Evolutionary conservation across 2,329 filamentous ascomycete genomes (phyloP).

Genomic region (Neophaeococcomyces aloes): DNA sequence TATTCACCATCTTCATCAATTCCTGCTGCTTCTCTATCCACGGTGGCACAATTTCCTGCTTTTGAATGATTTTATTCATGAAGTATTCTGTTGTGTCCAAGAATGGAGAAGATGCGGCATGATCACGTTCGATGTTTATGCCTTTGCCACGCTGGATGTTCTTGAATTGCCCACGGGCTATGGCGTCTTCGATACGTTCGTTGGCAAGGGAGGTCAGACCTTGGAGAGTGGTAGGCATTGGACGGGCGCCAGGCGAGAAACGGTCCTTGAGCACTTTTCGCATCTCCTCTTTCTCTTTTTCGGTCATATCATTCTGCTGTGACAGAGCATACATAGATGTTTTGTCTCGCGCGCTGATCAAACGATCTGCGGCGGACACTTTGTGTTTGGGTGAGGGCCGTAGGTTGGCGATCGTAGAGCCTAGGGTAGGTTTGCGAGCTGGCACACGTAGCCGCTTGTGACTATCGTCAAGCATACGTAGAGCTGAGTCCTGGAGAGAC

Average conservation of each 20-base stretch:
- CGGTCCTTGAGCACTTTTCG: slow-evolving; percentile 67
- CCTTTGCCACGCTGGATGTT: slow-evolving; percentile 71
- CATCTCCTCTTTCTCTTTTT: slow-evolving; percentile 62
- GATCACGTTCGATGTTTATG: slow-evolving; percentile 59
- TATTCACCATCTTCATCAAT: slow-evolving; percentile 55
- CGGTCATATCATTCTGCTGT: slow-evolving; percentile 49
- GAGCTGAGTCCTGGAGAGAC: slow-evolving; percentile 58
- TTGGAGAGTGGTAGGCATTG: slow-evolving; percentile 64
- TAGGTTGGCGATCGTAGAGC: slow-evolving; percentile 25
- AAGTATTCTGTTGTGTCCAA: slow-evolving; percentile 96
- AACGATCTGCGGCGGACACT: slow-evolving; percentile 37
- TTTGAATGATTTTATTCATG: slow-evolving; percentile 97
- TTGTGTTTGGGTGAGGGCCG: slow-evolving; percentile 36
- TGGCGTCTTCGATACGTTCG: slow-evolving; percentile 85
- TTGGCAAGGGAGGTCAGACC: slow-evolving; percentile 79
- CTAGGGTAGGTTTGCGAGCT: slow-evolving; percentile 26
- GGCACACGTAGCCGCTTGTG: slow-evolving; percentile 45
- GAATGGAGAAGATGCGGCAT: slow-evolving; percentile 74
- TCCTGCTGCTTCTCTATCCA: slow-evolving; percentile 99
- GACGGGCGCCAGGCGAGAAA: slow-evolving; percentile 61
- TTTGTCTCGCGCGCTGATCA: slow-evolving; percentile 50
- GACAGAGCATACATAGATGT: slow-evolving; percentile 45
- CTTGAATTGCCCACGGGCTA: slow-evolving; percentile 78
- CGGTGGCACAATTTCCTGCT: slow-evolving; percentile 86
- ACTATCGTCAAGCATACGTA: slow-evolving; percentile 65